Conservation (phyloP, 768 basidiomycete species). For the Trametes sanguinea region DNA sequence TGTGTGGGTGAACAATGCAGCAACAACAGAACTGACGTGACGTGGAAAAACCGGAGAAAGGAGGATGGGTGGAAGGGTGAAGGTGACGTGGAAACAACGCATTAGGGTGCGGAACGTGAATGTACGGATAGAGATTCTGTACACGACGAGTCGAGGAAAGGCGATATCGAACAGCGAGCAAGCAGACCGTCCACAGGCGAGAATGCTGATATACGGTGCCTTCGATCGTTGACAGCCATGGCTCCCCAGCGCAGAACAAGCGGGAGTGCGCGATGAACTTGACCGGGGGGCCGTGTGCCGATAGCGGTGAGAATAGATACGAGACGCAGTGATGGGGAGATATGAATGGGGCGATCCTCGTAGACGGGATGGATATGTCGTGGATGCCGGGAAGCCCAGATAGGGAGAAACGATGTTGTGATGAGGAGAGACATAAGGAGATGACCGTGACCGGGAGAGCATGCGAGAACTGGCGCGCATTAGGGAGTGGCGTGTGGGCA, state of each 20-base stretch:
- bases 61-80: constrained; percentile 26
- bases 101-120: constrained; percentile 42
- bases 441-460: constrained; percentile 29
- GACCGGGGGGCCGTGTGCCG: constrained; percentile 12
- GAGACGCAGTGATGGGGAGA: constrained; percentile 31
- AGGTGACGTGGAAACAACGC: constrained; percentile 30
- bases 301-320: constrained; percentile 38
- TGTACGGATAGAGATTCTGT: constrained; percentile 37
- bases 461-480: constrained; percentile 35
- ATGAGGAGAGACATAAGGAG: constrained; percentile 27
- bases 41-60: constrained; percentile 31
- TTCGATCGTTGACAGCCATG: constrained; percentile 10
- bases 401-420: constrained; percentile 28
- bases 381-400: constrained; percentile 32
- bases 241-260: constrained; percentile 7
- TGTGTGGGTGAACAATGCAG: constrained; percentile 42
- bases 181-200: constrained; percentile 25
- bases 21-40: constrained; percentile 36
- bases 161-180: constrained; percentile 26
- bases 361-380: constrained; percentile 71
- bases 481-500: constrained; percentile 44
- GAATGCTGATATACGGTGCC: constrained; percentile 24
- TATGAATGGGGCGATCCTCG: constrained; percentile 40
- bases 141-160: constrained; percentile 33
- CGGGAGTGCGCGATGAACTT: constrained; percentile 11